These are phyloP conservation scores for Cyberlindnera nakhonratchasimensis DNA, from an alignment of 805 yeast genomes.

Conservation along the genomic window DNA sequence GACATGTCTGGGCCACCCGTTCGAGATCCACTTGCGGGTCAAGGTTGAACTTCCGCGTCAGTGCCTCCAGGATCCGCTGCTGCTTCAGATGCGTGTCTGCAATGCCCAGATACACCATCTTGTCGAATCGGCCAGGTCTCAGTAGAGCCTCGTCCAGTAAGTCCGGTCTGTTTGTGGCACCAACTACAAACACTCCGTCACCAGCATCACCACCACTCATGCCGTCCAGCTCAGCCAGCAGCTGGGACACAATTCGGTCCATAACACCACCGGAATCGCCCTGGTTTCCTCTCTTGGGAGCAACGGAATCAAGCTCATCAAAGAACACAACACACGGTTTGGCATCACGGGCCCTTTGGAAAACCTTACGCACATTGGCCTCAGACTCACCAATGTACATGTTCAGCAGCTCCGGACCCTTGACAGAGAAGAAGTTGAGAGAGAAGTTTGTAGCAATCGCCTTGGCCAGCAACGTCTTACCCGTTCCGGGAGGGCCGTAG, in stretches of 20 bases:
- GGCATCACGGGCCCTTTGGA: slow-evolving; percentile 93
- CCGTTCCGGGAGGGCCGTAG: slow-evolving; percentile 99
- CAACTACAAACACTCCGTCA: slow-evolving; percentile 94
- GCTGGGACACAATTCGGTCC: slow-evolving; percentile 96
- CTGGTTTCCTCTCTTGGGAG: slow-evolving; percentile 97
- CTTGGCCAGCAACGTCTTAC: slow-evolving; percentile 91
- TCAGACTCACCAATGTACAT: slow-evolving; percentile 99
- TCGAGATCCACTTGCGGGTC: slow-evolving; percentile 55
- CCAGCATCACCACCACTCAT: slow-evolving; percentile 77
- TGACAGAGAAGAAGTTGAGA: slow-evolving; percentile 90
- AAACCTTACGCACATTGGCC: slow-evolving; percentile 92
- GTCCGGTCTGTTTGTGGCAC: slow-evolving; percentile 98
- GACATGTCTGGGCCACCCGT: slow-evolving; percentile 63
- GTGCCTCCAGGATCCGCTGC: slow-evolving; percentile 76
- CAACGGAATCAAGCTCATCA: slow-evolving; percentile 96
- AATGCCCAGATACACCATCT: slow-evolving; percentile 89
- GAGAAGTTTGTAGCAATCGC: slow-evolving; percentile 97
- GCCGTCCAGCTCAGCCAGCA: slow-evolving; percentile 93
- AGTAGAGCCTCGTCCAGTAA: slow-evolving; percentile 88
- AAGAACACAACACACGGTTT: slow-evolving; percentile 96
- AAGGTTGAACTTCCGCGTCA: slow-evolving; percentile 77
- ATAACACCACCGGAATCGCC: slow-evolving; percentile 99
- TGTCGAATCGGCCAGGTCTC: slow-evolving; percentile 94
- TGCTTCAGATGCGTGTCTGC: slow-evolving; percentile 90
- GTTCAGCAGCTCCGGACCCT: slow-evolving; percentile 94